A percentile compares a stretch with the other conserved stretches of the same genome.
These are phyloP conservation scores for Dipodascus albidus DNA, from an alignment of 805 yeast species.

Conservation along the genomic window DNA sequence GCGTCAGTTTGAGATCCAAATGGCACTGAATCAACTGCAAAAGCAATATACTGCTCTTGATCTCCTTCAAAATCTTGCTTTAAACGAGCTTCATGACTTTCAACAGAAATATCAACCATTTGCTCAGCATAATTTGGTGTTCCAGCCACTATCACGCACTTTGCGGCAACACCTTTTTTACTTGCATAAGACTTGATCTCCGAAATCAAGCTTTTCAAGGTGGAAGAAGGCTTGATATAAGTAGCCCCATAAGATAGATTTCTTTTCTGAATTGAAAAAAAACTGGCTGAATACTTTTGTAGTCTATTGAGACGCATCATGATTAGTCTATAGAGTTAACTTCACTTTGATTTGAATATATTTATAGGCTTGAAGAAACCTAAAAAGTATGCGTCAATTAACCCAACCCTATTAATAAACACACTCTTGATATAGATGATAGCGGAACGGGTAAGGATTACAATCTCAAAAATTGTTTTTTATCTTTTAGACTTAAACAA, in stretches of 20 bases:
- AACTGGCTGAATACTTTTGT: neutral
- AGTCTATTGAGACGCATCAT: neutral
- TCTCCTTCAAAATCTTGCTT: constrained; percentile 7
- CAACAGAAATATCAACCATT: constrained; percentile 9
- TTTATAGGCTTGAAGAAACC: neutral
- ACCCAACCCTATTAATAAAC: neutral
- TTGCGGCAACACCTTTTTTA: neutral
- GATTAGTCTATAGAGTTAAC: neutral
- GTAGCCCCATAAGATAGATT: neutral
- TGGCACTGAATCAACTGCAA: constrained; percentile 23
- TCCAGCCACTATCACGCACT: constrained; percentile 21
- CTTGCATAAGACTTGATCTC: neutral
- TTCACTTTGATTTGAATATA: too few relatives aligned
- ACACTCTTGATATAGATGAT: too few relatives aligned
- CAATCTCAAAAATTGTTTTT: too few relatives aligned
- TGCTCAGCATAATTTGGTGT: constrained; percentile 26
- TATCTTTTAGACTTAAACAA: too few relatives aligned
- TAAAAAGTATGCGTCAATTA: neutral
- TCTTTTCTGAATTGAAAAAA: neutral
- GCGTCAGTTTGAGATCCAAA: constrained; percentile 24
- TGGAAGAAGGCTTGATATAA: neutral
- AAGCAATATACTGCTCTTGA: constrained; percentile 17
- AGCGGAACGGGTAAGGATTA: too few relatives aligned
- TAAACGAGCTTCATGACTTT: neutral
- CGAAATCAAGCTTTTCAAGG: neutral